Evolutionary conservation across 2,329 filamentous ascomycete genomes (phyloP).

Genomic region (Hirsutella rhossiliensis): DNA sequence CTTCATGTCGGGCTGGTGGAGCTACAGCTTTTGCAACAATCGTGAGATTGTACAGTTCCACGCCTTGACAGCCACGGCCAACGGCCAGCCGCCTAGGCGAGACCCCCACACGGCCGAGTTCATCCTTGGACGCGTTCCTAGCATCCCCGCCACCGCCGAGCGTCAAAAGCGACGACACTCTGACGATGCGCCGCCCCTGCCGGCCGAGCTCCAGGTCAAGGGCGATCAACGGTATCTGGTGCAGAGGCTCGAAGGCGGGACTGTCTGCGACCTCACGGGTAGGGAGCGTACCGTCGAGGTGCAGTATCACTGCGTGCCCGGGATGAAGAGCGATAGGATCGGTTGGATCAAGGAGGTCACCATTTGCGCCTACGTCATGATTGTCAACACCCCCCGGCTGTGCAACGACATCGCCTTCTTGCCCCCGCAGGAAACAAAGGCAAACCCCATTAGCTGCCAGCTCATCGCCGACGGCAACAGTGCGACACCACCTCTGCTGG

Average conservation of each 20-base stretch:
- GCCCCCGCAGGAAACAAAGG: slow-evolving; percentile 64
- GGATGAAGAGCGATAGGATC: slow-evolving; percentile 61
- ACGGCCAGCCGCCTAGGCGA: slow-evolving; percentile 62
- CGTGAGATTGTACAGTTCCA: slow-evolving; percentile 84
- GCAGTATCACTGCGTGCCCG: slow-evolving; percentile 67
- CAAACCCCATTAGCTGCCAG: slow-evolving; percentile 66
- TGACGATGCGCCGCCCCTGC: slow-evolving; percentile 19
- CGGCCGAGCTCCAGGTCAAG: slow-evolving; percentile 62
- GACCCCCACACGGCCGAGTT: slow-evolving; percentile 69
- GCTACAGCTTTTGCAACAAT: slow-evolving; percentile 88
- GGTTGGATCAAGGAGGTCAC: slow-evolving; percentile 88
- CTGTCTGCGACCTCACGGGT: slow-evolving; percentile 75
- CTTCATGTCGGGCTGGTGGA: slow-evolving; percentile 82
- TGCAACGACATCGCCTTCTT: slow-evolving; percentile 81
- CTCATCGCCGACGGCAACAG: slow-evolving; percentile 48
- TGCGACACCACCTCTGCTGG: slow-evolving; percentile 25
- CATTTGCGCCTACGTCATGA: slow-evolving; percentile 87
- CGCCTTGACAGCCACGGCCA: slow-evolving; percentile 55
- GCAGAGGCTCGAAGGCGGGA: slow-evolving; percentile 68
- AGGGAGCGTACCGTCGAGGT: slow-evolving; percentile 75
- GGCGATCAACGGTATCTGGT: slow-evolving; percentile 79
- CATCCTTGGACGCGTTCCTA: slow-evolving; percentile 50
- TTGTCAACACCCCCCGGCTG: slow-evolving; percentile 77
- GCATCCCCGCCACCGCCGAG: slow-evolving; percentile 18
- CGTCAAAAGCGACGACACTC: slow-evolving; percentile 6